phyloP scores from a whole-genome alignment of 2,329 filamentous ascomycete genomes.

The Fusarium tupiense region DNA sequence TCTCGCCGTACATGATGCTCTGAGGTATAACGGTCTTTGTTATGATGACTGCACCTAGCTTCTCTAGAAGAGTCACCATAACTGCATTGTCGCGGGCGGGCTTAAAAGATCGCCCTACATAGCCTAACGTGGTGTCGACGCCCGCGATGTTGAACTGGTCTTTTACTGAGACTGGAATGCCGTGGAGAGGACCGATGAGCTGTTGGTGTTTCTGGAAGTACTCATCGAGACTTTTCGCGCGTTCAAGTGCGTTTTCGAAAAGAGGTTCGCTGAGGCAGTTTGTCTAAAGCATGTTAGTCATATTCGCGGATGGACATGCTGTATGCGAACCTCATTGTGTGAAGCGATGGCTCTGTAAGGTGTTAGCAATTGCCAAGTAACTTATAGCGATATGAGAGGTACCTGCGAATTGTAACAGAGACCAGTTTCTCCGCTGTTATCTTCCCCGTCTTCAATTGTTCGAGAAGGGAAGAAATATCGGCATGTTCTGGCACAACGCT shows the following conservation, averaged over 20 bases:
- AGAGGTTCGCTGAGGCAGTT: neutral
- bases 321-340: neutral
- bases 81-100: neutral
- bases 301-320: rapidly evolving
- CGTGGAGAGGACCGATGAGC: neutral
- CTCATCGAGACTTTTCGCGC: neutral
- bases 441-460: neutral
- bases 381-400: rapidly evolving
- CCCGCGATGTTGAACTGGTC: neutral
- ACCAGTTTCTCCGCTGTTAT: neutral
- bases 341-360: neutral
- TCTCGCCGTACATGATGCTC: conserved; percentile 2
- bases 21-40: neutral
- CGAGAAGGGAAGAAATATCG: neutral
- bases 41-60: neutral
- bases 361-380: neutral
- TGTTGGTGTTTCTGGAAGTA: neutral
- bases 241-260: neutral
- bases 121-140: neutral
- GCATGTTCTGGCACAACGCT: neutral
- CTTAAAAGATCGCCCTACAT: neutral
- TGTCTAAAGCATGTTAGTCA: neutral
- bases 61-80: neutral
- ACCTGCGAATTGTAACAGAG: neutral
- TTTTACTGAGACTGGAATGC: neutral